Percentiles rank a stretch among this genome's conserved stretches.
Conservation (phyloP, 345 rosid genomes). For the Trapa bicornis region DNA sequence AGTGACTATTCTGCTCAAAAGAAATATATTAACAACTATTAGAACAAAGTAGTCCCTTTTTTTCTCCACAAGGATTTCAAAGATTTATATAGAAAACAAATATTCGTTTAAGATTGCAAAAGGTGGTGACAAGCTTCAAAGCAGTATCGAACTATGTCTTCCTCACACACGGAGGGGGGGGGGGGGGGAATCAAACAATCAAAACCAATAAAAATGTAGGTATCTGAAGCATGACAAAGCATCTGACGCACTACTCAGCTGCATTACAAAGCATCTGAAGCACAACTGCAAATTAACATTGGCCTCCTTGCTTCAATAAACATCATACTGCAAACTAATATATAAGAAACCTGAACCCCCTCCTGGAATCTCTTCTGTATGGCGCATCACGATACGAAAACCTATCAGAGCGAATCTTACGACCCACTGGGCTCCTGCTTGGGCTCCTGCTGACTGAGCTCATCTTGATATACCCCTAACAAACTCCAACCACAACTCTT, state of each 20-base stretch:
- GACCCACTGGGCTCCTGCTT: constrained; percentile 75
- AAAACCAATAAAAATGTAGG: background rate
- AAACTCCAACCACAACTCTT: constrained; percentile 35
- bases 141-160: background rate
- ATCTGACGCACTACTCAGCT: too few species aligned
- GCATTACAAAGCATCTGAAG: too few species aligned
- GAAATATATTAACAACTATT: background rate
- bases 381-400: constrained; percentile 84
- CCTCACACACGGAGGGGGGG: background rate
- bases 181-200: background rate
- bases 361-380: constrained; percentile 65
- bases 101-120: background rate
- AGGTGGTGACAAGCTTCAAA: background rate
- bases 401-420: constrained; percentile 76
- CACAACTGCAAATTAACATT: constrained; percentile 1
- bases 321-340: constrained; percentile 11
- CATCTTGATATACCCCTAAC: constrained; percentile 35
- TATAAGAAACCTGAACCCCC: constrained; percentile 64
- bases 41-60: background rate
- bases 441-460: constrained; percentile 63
- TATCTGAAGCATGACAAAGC: background rate
- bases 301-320: constrained; percentile 5
- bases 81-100: background rate
- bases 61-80: background rate
- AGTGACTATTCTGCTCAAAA: too few species aligned